Evolutionary conservation across 805 yeast species (phyloP).

Genomic region (Sugiyamaella boreocaroliniensis): DNA sequence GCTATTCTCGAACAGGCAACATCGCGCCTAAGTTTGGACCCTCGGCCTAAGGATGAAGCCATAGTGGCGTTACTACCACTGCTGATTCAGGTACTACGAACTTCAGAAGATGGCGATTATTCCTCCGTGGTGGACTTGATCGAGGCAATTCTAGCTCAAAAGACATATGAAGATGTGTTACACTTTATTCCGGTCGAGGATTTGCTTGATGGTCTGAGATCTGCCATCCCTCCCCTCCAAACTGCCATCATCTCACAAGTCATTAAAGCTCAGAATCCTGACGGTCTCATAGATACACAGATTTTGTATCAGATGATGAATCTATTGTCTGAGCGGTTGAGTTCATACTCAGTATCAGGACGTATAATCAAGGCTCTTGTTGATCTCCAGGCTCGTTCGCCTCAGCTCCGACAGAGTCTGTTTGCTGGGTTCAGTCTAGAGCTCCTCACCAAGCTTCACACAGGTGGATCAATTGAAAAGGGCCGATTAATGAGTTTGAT

Average conservation of each 20-base stretch:
- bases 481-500: conserved; percentile 28
- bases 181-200: conserved; percentile 22
- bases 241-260: conserved; percentile 25
- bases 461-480: conserved; percentile 21
- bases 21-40: conserved; percentile 4
- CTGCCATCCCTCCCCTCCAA: conserved; percentile 26
- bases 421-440: conserved; percentile 24
- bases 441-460: conserved; percentile 22
- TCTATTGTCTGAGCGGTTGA: conserved; percentile 19
- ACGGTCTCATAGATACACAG: conserved; percentile 31
- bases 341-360: conserved; percentile 21
- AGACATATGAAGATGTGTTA: conserved; percentile 28
- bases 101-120: conserved; percentile 8
- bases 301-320: conserved; percentile 24
- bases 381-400: conserved; percentile 24
- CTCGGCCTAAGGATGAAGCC: neutral
- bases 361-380: conserved; percentile 17
- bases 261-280: conserved; percentile 28
- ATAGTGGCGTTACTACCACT: conserved; percentile 1
- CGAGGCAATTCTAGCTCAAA: conserved; percentile 24
- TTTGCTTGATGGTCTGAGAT: conserved; percentile 28
- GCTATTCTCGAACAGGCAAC: conserved; percentile 2
- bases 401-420: conserved; percentile 28
- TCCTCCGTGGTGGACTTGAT: conserved; percentile 20
- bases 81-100: conserved; percentile 2